phyloP scores from a whole-genome alignment of 176 grass and related monocot species.

The Paspalum notatum region DNA sequence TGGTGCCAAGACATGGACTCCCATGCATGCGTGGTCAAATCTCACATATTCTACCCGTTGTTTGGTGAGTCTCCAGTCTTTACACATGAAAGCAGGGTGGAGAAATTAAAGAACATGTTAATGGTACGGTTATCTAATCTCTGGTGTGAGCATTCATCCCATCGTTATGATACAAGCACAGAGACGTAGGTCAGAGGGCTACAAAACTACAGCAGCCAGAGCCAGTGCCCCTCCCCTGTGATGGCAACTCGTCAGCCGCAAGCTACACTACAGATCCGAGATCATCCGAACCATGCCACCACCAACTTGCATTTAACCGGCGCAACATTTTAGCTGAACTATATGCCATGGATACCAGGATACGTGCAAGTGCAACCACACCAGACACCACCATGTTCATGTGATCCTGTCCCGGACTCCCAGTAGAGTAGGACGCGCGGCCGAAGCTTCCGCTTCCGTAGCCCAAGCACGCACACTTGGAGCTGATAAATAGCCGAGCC shows the following conservation, averaged over 20 bases:
- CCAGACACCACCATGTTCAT: background rate
- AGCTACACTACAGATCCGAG: background rate
- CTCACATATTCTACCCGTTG: slow-evolving; percentile 33
- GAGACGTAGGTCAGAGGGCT: slow-evolving; percentile 28
- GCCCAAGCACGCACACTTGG: slow-evolving; percentile 10
- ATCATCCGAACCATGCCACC: background rate
- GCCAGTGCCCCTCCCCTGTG: background rate
- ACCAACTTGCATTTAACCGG: slow-evolving; percentile 20
- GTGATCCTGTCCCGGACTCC: slow-evolving; percentile 6
- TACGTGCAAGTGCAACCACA: too few species aligned
- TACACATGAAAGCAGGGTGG: slow-evolving; percentile 18
- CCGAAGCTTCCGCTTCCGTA: slow-evolving; percentile 38
- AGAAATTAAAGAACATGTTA: background rate
- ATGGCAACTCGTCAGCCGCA: slow-evolving; percentile 43
- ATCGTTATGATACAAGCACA: background rate
- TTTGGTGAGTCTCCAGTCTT: slow-evolving; percentile 28
- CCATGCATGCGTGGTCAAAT: slow-evolving; percentile 50
- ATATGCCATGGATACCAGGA: background rate
- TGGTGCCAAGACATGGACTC: slow-evolving; percentile 35
- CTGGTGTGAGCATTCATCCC: slow-evolving; percentile 4
- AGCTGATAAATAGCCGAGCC: slow-evolving; percentile 35
- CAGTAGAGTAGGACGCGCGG: background rate
- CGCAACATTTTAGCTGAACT: background rate
- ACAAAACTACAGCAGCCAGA: slow-evolving; percentile 4
- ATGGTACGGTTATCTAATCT: background rate